Percentiles rank a stretch among this genome's conserved stretches.
Conservation (phyloP, 2,329 filamentous ascomycete species). For the Paraphoma chrysanthemicola region DNA sequence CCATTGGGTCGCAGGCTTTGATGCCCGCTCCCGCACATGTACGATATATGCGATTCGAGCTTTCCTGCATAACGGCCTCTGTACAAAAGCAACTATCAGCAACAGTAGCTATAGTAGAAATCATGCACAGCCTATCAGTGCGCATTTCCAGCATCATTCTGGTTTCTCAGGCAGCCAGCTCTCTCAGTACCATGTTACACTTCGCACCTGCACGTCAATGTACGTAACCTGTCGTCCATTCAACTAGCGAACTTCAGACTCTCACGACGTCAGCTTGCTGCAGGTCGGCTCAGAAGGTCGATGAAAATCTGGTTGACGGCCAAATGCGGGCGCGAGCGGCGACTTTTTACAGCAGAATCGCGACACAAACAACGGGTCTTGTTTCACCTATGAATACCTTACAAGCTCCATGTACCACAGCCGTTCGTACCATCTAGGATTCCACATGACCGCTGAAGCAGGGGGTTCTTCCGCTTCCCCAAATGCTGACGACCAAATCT, state of each 20-base stretch:
- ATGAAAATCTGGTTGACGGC: constrained; percentile 24
- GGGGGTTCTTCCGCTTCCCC: constrained; percentile 22
- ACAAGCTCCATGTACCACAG: constrained; percentile 26
- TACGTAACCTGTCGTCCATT: constrained; percentile 29
- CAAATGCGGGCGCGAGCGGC: constrained; percentile 27
- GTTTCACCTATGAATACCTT: constrained; percentile 37
- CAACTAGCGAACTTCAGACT: constrained; percentile 21
- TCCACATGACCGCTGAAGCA: constrained; percentile 35
- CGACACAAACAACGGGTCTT: constrained; percentile 37
- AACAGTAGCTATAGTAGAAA: constrained; percentile 40
- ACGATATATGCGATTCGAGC: constrained; percentile 40
- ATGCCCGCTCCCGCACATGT: constrained; percentile 23
- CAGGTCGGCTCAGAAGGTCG: constrained; percentile 32
- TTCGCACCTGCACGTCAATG: constrained; percentile 33
- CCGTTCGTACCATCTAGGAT: neutral
- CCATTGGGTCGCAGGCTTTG: constrained; percentile 6
- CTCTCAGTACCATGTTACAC: constrained; percentile 32
- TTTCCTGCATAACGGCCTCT: constrained; percentile 42
- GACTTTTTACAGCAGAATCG: constrained; percentile 23
- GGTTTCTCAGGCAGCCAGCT: constrained; percentile 18
- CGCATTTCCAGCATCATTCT: constrained; percentile 12
- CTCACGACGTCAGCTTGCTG: constrained; percentile 30
- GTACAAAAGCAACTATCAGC: constrained; percentile 47
- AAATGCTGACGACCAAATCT: constrained; percentile 12
- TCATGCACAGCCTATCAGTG: constrained; percentile 24